Percentiles rank a stretch among this genome's conserved stretches.
phyloP scores from a whole-genome alignment of 2,329 filamentous ascomycete species.

The Nemania bipapillata region DNA sequence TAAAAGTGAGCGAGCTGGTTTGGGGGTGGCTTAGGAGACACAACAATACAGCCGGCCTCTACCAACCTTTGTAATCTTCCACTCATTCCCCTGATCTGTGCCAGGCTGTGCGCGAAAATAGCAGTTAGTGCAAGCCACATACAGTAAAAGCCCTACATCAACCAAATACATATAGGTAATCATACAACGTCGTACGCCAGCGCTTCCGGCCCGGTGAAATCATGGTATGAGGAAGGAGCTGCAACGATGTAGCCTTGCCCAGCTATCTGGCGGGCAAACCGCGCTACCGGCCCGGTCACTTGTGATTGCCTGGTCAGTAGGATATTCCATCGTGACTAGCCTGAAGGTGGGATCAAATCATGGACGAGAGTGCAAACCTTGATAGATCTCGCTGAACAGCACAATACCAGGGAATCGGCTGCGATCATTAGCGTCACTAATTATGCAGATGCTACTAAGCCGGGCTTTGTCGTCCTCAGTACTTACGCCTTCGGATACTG shows the following conservation, averaged over 20 bases:
- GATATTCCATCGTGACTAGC: not conserved
- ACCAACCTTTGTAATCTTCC: conserved; percentile 80
- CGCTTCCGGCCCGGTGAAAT: conserved; percentile 86
- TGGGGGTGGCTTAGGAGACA: conserved; percentile 16
- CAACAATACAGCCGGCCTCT: conserved; percentile 31
- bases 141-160: not conserved
- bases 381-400: conserved; percentile 94
- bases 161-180: not conserved
- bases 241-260: conserved; percentile 94
- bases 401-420: conserved; percentile 84
- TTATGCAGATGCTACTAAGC: conserved; percentile 10
- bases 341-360: not conserved
- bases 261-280: conserved; percentile 91
- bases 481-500: conserved; percentile 85
- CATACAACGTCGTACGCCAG: conserved; percentile 78
- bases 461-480: not conserved
- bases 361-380: conserved; percentile 67
- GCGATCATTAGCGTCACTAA: conserved; percentile 36
- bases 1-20: conserved; percentile 14
- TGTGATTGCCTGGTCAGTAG: conserved; percentile 22
- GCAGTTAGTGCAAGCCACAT: not conserved
- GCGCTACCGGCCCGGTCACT: conserved; percentile 87
- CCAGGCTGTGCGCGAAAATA: conserved; percentile 63
- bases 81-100: conserved; percentile 86
- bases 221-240: conserved; percentile 90